These are phyloP conservation scores for Pythium sp. DNA, from an alignment of 352 stramenopile genomes.

Conservation along the genomic window DNA sequence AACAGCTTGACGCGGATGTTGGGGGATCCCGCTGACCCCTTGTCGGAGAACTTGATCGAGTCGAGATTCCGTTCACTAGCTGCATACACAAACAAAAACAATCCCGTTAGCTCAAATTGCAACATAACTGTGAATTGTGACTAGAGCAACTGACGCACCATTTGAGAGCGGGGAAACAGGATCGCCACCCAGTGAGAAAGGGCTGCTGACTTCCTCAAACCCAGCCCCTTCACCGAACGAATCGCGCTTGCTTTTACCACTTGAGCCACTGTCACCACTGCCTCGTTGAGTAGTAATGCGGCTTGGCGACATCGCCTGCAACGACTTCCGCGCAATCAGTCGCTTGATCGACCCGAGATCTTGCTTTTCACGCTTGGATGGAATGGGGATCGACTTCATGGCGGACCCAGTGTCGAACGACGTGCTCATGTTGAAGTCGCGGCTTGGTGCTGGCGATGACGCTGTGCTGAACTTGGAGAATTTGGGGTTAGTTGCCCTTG, in stretches of 20 bases:
- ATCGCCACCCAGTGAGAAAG: conserved; percentile 59
- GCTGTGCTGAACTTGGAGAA: conserved; percentile 21
- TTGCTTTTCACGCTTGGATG: conserved; percentile 17
- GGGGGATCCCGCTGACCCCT: conserved; percentile 35
- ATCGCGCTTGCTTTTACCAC: conserved; percentile 27
- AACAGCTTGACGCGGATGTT: conserved; percentile 63
- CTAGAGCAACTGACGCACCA: conserved; percentile 25
- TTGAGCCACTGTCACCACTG: not conserved
- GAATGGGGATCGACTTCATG: conserved; percentile 30
- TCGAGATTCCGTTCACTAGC: conserved; percentile 63
- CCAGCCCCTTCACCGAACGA: conserved; percentile 23
- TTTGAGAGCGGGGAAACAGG: conserved; percentile 70
- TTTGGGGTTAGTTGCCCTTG: conserved; percentile 13
- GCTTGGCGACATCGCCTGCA: conserved; percentile 9
- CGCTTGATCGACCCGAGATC: conserved; percentile 19
- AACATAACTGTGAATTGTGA: not conserved
- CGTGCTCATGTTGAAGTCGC: conserved; percentile 20
- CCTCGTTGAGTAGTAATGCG: not conserved
- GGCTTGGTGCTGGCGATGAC: conserved; percentile 19
- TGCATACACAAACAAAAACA: conserved; percentile 13
- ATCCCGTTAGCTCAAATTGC: not conserved
- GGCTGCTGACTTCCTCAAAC: conserved; percentile 44
- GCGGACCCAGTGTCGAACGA: conserved; percentile 21
- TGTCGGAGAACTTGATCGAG: conserved; percentile 59
- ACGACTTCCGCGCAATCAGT: conserved; percentile 19